phyloP scores from a whole-genome alignment of 2,329 filamentous ascomycete genomes.

The Hymenoscyphus albidus region DNA sequence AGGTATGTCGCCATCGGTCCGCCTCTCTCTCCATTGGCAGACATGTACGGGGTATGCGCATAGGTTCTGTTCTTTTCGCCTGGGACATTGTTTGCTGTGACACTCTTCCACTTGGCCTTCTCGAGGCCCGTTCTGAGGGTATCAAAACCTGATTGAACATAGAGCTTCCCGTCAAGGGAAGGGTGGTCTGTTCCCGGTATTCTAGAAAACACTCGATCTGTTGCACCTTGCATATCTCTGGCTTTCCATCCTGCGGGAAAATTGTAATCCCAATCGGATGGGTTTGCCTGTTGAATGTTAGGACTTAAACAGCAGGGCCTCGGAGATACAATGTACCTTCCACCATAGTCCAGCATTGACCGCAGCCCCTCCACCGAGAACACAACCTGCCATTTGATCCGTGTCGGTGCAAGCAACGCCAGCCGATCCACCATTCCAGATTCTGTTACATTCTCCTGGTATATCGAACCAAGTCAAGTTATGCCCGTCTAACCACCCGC shows the following conservation, averaged over 20 bases:
- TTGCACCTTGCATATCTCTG: conserved; percentile 55
- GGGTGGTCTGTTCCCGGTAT: conserved; percentile 67
- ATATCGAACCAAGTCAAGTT: conserved; percentile 68
- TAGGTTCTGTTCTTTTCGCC: conserved; percentile 63
- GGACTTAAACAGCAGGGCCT: conserved; percentile 11
- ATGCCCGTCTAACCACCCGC: conserved; percentile 56
- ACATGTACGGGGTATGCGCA: conserved; percentile 65
- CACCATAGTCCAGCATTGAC: conserved; percentile 68
- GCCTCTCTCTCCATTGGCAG: conserved; percentile 59
- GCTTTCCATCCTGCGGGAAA: conserved; percentile 71
- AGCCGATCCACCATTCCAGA: conserved; percentile 39
- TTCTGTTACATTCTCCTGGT: conserved; percentile 67
- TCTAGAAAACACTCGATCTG: conserved; percentile 60
- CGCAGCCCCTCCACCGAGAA: conserved; percentile 55
- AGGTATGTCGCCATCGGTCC: conserved; percentile 71
- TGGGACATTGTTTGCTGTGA: conserved; percentile 55
- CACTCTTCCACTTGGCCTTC: conserved; percentile 57
- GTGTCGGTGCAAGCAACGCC: conserved; percentile 62
- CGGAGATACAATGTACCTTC: conserved; percentile 41
- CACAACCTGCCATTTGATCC: conserved; percentile 69
- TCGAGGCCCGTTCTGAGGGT: conserved; percentile 57
- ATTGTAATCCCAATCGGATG: conserved; percentile 66
- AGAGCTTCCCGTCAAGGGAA: conserved; percentile 62
- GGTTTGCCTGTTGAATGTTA: conserved; percentile 45
- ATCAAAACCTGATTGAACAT: conserved; percentile 64